Conservation (phyloP, 331 rosid species). For the Ulmus americana region DNA sequence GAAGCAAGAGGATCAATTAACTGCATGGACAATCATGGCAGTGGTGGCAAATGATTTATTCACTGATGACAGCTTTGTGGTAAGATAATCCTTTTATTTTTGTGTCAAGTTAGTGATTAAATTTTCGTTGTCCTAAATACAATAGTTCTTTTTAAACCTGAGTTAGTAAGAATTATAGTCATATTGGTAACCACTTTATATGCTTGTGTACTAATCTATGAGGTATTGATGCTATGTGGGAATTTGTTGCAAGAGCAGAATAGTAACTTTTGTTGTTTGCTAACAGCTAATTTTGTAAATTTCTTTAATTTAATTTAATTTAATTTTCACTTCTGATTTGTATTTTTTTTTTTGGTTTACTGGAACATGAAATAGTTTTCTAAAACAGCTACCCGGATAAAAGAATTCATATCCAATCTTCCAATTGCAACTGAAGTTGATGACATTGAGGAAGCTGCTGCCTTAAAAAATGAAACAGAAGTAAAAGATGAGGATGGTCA, state of each 20-base stretch:
- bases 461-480: conserved; percentile 38
- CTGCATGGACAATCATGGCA: conserved; percentile 51
- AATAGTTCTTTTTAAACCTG: conserved; percentile 11
- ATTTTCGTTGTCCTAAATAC: conserved; percentile 2
- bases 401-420: conserved; percentile 65
- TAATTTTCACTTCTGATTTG: conserved; percentile 4
- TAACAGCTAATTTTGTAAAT: neutral
- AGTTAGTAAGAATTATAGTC: conserved; percentile 19
- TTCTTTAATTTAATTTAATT: neutral
- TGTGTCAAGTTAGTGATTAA: neutral
- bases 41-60: conserved; percentile 72
- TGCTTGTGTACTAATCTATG: conserved; percentile 12
- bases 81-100: conserved; percentile 26
- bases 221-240: neutral
- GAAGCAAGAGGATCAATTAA: conserved; percentile 73
- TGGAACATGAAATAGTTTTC: conserved; percentile 51
- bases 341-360: conserved; percentile 9
- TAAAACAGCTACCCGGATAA: conserved; percentile 65
- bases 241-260: neutral
- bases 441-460: conserved; percentile 61
- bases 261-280: neutral
- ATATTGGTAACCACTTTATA: conserved; percentile 19
- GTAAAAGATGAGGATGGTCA: conserved; percentile 29
- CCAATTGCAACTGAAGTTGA: conserved; percentile 72
- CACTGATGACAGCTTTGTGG: conserved; percentile 95